Percentiles rank a stretch among this genome's conserved stretches.
Evolutionary conservation across 2,329 filamentous ascomycete species (phyloP).

Genomic region (Ophiostoma montium): DNA sequence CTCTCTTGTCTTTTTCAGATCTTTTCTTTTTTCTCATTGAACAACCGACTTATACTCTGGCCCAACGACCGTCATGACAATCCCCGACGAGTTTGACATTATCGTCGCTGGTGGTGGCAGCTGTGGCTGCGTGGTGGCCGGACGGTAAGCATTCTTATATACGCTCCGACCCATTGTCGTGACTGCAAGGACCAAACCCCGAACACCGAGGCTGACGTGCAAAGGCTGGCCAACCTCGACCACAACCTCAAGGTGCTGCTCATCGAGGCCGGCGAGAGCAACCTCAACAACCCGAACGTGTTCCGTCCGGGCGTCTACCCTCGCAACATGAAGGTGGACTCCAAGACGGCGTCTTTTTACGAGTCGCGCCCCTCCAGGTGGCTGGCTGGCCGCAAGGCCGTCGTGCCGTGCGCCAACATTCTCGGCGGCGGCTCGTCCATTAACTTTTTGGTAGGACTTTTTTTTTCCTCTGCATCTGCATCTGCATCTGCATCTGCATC

Average conservation of each 20-base stretch:
- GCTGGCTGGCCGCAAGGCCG: conserved; percentile 54
- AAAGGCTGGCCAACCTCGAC: conserved; percentile 57
- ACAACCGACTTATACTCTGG: not conserved
- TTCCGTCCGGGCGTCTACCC: conserved; percentile 64
- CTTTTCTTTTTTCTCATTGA: no score
- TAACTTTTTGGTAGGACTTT: conserved; percentile 47
- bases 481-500: not conserved
- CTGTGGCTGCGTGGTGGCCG: conserved; percentile 44
- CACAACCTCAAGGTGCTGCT: conserved; percentile 57
- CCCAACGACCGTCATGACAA: conserved; percentile 7
- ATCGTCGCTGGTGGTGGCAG: conserved; percentile 66
- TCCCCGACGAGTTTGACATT: conserved; percentile 69
- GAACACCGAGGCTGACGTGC: not conserved
- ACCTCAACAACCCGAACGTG: conserved; percentile 66
- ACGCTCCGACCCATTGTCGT: not conserved
- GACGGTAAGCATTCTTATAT: conserved; percentile 28
- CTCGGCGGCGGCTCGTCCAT: conserved; percentile 61
- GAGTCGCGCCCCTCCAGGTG: conserved; percentile 61
- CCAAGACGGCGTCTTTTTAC: conserved; percentile 71
- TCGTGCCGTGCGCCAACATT: conserved; percentile 62
- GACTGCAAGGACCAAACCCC: not conserved
- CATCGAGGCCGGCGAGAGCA: conserved; percentile 58
- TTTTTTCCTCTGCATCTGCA: not conserved
- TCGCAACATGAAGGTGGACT: conserved; percentile 65
- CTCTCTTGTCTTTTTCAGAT: not conserved